Percentiles rank a stretch among this genome's conserved stretches.
These are phyloP conservation scores for Backusella mclennaniae DNA, from an alignment of 192 early-diverging fungal species.

Conservation along the genomic window DNA sequence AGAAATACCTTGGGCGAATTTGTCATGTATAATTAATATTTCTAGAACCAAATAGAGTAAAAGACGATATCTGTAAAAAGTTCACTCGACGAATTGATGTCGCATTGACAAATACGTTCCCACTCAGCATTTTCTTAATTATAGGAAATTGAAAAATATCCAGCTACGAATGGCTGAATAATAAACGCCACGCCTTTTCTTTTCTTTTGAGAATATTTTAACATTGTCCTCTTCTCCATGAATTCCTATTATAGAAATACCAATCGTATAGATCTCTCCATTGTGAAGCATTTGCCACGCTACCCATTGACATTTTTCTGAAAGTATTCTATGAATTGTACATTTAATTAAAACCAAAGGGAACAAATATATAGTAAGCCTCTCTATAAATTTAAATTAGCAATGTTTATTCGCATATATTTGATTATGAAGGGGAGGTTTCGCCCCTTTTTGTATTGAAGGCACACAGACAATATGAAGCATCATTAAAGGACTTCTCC, in stretches of 20 bases:
- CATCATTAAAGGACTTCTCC: not conserved
- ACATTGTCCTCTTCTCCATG: not conserved
- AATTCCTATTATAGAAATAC: not conserved
- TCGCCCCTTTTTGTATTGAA: not conserved
- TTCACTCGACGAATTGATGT: not conserved
- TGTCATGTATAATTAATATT: not conserved
- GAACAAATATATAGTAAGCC: not conserved
- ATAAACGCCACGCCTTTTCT: not conserved
- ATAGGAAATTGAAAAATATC: not conserved
- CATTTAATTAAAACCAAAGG: not conserved
- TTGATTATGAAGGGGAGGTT: not conserved
- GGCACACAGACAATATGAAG: not conserved
- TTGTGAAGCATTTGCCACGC: not conserved
- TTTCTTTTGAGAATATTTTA: not conserved
- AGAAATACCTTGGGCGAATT: not conserved
- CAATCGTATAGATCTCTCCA: not conserved
- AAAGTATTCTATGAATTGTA: not conserved
- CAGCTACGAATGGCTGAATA: not conserved
- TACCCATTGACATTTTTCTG: not conserved
- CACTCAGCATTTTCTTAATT: not conserved
- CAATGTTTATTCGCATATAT: not conserved
- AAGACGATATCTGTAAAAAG: not conserved
- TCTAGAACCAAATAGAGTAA: not conserved
- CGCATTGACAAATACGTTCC: not conserved
- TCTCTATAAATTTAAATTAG: not conserved